Conservation (phyloP, 129 eudicot genomes). For the Flaveria trinervia region DNA sequence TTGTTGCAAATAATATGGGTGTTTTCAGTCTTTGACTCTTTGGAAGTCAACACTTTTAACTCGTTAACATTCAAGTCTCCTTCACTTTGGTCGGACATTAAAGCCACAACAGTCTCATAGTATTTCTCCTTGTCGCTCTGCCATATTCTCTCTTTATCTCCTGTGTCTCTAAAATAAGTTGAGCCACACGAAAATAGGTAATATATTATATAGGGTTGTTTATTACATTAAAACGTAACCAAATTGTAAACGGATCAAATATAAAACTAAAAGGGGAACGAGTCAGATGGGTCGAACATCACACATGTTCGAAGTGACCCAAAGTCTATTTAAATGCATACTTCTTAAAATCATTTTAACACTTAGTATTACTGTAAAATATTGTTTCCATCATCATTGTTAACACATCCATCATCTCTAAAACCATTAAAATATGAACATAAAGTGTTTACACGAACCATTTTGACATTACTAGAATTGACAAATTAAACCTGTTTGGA, state of each 20-base stretch:
- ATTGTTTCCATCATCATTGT: background rate
- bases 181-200: conserved; percentile 25
- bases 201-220: background rate
- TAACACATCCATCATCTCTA: background rate
- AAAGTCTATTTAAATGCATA: background rate
- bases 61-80: conserved; percentile 59
- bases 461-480: background rate
- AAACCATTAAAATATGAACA: background rate
- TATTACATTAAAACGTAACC: background rate
- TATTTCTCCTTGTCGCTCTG: conserved; percentile 92
- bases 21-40: conserved; percentile 95
- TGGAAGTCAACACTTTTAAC: conserved; percentile 73
- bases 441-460: background rate
- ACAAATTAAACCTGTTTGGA: background rate
- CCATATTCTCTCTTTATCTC: conserved; percentile 90
- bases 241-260: background rate
- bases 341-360: background rate
- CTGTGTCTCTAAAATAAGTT: conserved; percentile 63
- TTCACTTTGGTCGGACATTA: conserved; percentile 80
- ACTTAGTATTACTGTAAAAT: too few relatives aligned
- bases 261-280: background rate
- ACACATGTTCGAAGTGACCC: background rate
- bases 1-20: conserved; percentile 81
- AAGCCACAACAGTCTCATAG: conserved; percentile 78
- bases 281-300: background rate